Percentiles rank a stretch among this genome's conserved stretches.
Evolutionary conservation across 441 rosid species (phyloP).

Genomic region (Sinapis alba): DNA sequence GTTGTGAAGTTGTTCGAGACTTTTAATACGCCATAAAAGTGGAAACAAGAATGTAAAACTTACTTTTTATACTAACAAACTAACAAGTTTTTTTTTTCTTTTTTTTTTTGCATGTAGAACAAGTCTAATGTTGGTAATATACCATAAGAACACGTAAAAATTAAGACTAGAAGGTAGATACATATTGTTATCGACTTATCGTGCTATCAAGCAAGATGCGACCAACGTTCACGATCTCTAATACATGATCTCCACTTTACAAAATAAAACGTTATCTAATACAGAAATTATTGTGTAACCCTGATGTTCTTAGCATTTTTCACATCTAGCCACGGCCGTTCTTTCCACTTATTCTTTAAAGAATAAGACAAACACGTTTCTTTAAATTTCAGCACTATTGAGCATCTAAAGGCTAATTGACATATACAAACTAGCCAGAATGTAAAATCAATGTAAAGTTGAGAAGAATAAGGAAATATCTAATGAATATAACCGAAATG

Average conservation of each 20-base stretch:
- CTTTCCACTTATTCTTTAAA: background rate
- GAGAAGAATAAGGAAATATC: no score
- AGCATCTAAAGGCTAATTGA: background rate
- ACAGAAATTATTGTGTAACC: background rate
- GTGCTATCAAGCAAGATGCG: conserved; percentile 36
- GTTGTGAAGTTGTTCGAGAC: conserved; percentile 28
- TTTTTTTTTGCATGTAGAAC: background rate
- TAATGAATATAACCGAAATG: no score
- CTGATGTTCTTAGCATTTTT: background rate
- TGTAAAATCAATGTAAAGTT: background rate
- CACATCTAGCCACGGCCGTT: background rate
- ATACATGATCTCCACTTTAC: conserved; percentile 34
- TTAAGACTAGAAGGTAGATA: background rate
- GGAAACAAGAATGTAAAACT: background rate
- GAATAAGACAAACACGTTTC: background rate
- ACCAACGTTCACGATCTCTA: conserved; percentile 29
- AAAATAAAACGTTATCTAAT: background rate
- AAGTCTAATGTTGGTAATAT: background rate
- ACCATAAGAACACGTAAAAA: background rate
- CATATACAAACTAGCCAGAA: background rate
- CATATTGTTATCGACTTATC: conserved; percentile 8
- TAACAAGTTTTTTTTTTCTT: conserved; percentile 1
- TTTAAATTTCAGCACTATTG: background rate
- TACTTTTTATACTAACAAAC: background rate
- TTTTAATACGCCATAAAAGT: conserved; percentile 8